Base-by-base conservation (phyloP, 495 filamentous ascomycete genomes). In the Pseudoneurospora amorphoporcata region DNA sequence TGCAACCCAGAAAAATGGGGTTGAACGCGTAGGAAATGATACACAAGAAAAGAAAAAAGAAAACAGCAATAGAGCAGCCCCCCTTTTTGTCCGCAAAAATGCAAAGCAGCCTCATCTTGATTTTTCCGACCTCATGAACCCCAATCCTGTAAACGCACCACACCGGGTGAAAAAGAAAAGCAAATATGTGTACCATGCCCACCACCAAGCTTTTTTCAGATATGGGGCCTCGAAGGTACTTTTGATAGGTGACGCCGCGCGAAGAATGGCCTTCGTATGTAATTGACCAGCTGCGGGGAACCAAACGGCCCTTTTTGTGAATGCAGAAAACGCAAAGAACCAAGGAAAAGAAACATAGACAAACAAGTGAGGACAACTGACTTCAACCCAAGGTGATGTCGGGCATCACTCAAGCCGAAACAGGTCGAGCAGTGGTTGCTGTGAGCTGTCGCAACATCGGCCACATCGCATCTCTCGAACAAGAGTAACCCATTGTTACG, bases 81-180 rank as follows among this genome's bases (percentile, higher is more conserved):
- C 73, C 71, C 68, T 73, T 77, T 78, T 37, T 69, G 61, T 70
- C 32, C 69, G 58, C 41, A 72, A 77, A 53, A 73, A 72, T 47
- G 65, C 61, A 68, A 65, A 40, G 40, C 71, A 38, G 65, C 72
- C 65, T 19, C 58, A 73, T 72, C 69, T 72, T 69, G 72, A 73
- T 80, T 80, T 71, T 32, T 79, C 77, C 75, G 61, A 69, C 77
- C 73, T 72, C 70, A 43, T 74, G 41, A 75, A 65, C 73, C 76
- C 70, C 39, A 69, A 70, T 70, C 72, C 71, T 39, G 17, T 65
- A 74, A 69, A 45, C 71, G 32, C 70, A 71, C 42, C 42, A 12
- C 70, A 74, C 37, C 76, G 69, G 39, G 14, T 14, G 14, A 17
- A 8, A 76, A 76, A 80, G 72, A 76, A 58, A 73, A 75, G 10